phyloP scores from a whole-genome alignment of 2,329 filamentous ascomycete species.

The Fusarium sororula region DNA sequence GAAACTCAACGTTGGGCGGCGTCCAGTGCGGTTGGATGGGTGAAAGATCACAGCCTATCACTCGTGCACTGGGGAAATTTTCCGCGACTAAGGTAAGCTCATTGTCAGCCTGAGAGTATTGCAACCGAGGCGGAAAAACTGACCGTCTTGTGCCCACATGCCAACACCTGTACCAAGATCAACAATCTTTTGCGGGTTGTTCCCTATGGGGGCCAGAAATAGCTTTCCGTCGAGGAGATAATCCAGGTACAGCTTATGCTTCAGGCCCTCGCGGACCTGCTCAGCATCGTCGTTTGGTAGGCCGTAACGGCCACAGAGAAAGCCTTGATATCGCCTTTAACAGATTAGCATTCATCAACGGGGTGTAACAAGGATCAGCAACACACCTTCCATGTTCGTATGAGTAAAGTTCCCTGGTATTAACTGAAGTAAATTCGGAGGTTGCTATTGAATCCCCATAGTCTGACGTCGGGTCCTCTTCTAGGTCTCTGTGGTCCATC shows the following conservation, averaged over 20 bases:
- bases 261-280: slow-evolving; percentile 58
- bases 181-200: slow-evolving; percentile 58
- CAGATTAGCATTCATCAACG: slow-evolving; percentile 8
- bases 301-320: slow-evolving; percentile 57
- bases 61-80: slow-evolving; percentile 54
- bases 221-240: slow-evolving; percentile 56
- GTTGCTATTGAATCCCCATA: slow-evolving; percentile 50
- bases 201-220: slow-evolving; percentile 55
- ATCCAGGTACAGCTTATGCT: slow-evolving; percentile 58
- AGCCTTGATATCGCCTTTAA: slow-evolving; percentile 59
- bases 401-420: slow-evolving; percentile 46
- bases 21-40: slow-evolving; percentile 57
- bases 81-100: slow-evolving; percentile 52
- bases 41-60: slow-evolving; percentile 57
- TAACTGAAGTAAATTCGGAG: slow-evolving; percentile 54
- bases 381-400: slow-evolving; percentile 51
- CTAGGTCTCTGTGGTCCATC: slow-evolving; percentile 39
- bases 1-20: slow-evolving; percentile 66
- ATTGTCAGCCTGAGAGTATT: slow-evolving; percentile 5
- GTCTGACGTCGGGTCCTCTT: slow-evolving; percentile 51
- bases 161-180: slow-evolving; percentile 61
- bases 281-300: slow-evolving; percentile 64
- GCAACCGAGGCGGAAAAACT: slow-evolving; percentile 17
- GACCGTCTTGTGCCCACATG: slow-evolving; percentile 66
- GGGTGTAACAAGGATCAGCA: background rate